Percentiles rank a stretch among this genome's conserved stretches.
phyloP scores from a whole-genome alignment of 306 rosid species.

The Cicer yamashitae region DNA sequence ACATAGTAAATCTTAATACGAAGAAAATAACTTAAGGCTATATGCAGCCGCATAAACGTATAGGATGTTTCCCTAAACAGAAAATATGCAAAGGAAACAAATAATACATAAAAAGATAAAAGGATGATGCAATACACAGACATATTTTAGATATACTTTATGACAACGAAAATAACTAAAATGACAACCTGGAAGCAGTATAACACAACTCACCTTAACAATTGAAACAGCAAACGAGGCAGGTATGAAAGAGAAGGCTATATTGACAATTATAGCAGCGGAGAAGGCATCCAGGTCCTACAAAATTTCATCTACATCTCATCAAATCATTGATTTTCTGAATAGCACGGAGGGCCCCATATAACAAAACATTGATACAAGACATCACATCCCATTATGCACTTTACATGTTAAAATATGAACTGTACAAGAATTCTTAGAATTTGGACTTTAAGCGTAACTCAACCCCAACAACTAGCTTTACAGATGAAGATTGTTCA shows the following conservation, averaged over 20 bases:
- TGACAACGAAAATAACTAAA: background rate
- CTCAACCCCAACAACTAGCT: background rate
- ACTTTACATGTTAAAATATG: constrained; percentile 33
- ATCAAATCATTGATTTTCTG: constrained; percentile 42
- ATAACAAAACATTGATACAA: constrained; percentile 10
- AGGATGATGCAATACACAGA: constrained; percentile 2
- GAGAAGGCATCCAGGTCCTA: constrained; percentile 99
- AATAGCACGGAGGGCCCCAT: constrained; percentile 10
- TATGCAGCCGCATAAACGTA: background rate
- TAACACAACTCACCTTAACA: constrained; percentile 75
- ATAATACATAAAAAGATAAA: background rate
- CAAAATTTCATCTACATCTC: constrained; percentile 47
- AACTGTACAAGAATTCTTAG: background rate
- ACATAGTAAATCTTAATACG: background rate
- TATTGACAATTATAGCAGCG: constrained; percentile 83
- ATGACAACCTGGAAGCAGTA: constrained; percentile 36
- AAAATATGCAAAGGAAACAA: background rate
- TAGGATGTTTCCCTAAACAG: background rate
- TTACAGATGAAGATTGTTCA: background rate
- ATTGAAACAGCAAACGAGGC: constrained; percentile 94
- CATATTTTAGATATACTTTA: constrained; percentile 6
- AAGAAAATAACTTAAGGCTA: background rate
- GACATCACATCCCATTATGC: constrained; percentile 36
- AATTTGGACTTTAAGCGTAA: background rate
- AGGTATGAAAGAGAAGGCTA: constrained; percentile 94